Evolutionary conservation across 352 stramenopile genomes (phyloP).

Genomic region (Globisporangium middletonii): DNA sequence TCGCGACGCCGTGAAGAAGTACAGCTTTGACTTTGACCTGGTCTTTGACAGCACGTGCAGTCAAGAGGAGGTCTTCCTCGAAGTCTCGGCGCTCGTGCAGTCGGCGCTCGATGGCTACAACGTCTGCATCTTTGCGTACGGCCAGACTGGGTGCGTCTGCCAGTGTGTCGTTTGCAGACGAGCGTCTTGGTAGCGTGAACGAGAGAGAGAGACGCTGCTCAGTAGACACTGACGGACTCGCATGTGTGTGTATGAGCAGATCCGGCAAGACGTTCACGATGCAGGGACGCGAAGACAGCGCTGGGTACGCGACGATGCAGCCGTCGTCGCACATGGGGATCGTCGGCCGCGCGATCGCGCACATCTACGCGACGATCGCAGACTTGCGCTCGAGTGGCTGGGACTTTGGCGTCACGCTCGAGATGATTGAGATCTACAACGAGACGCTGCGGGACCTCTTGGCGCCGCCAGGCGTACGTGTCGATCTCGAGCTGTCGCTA

Average conservation of each 20-base stretch:
- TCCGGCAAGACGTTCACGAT: conserved; percentile 89
- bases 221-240: background rate
- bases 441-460: conserved; percentile 94
- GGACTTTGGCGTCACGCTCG: conserved; percentile 62
- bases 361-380: conserved; percentile 69
- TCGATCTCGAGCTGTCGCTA: background rate
- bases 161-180: background rate
- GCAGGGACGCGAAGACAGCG: conserved; percentile 54
- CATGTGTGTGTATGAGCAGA: conserved; percentile 13
- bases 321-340: conserved; percentile 67
- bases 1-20: conserved; percentile 70
- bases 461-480: conserved; percentile 39
- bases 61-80: conserved; percentile 96
- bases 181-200: background rate
- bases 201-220: too few relatives aligned
- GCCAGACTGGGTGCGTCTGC: conserved; percentile 62
- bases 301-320: conserved; percentile 25
- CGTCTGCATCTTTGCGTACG: conserved; percentile 94
- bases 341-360: conserved; percentile 66
- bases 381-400: conserved; percentile 62
- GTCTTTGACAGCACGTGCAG: conserved; percentile 92
- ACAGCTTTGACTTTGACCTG: conserved; percentile 96
- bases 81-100: conserved; percentile 93
- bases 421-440: conserved; percentile 98
- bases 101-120: conserved; percentile 95